These are phyloP conservation scores for Triticum monococcum DNA, from an alignment of 176 grass and related monocot genomes.

Conservation along the genomic window DNA sequence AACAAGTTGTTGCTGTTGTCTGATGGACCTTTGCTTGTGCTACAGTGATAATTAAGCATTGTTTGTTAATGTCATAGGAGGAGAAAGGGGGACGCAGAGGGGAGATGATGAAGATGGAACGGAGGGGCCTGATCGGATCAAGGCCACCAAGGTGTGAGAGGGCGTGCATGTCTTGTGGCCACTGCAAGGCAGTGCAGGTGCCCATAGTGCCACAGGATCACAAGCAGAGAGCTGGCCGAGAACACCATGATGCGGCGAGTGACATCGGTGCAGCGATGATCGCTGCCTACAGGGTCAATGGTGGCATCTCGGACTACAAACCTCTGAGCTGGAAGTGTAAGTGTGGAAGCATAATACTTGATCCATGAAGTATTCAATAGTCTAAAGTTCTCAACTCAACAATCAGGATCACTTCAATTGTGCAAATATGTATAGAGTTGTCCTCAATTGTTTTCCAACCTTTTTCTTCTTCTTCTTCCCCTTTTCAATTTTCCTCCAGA, in stretches of 20 bases:
- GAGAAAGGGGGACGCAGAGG: not conserved
- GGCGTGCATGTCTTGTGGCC: slow-evolving; percentile 74
- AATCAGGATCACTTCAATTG: not conserved
- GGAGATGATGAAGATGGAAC: slow-evolving; percentile 17
- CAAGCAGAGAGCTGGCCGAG: not conserved
- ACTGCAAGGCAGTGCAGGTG: slow-evolving; percentile 79
- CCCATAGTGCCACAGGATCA: slow-evolving; percentile 56
- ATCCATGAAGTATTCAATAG: slow-evolving; percentile 41
- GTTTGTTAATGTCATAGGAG: not conserved
- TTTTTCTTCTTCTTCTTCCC: not conserved
- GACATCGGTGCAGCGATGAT: slow-evolving; percentile 1
- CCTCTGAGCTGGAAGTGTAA: slow-evolving; percentile 94
- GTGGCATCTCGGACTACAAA: slow-evolving; percentile 78
- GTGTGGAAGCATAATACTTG: slow-evolving; percentile 70
- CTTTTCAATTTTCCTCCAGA: not conserved
- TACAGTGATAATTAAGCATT: not conserved
- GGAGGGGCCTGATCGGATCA: slow-evolving; percentile 70
- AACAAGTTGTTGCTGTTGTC: not conserved
- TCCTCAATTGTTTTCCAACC: no score
- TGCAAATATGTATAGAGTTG: not conserved
- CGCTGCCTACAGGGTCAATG: slow-evolving; percentile 43
- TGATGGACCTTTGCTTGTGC: not conserved
- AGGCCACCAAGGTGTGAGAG: slow-evolving; percentile 77
- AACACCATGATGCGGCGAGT: not conserved
- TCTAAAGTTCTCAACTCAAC: not conserved